These are phyloP conservation scores for Annulohypoxylon nitens DNA, from an alignment of 495 filamentous ascomycete species.

Conservation along the genomic window DNA sequence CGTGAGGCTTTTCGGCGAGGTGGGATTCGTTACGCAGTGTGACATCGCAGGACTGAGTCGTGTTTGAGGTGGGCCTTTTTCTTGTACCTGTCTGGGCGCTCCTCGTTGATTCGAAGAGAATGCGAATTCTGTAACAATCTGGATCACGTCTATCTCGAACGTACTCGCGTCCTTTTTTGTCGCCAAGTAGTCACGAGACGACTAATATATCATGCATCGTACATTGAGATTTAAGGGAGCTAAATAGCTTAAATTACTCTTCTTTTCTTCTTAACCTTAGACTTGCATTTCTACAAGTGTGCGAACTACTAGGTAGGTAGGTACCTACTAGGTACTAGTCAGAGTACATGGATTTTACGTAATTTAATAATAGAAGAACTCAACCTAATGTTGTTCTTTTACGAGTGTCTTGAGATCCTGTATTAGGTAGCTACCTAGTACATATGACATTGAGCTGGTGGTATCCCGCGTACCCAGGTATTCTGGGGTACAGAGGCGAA, in stretches of 20 bases:
- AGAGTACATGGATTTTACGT: neutral
- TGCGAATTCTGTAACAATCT: conserved; percentile 1
- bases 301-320: neutral
- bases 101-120: conserved; percentile 4
- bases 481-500: conserved; percentile 16
- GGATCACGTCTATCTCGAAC: conserved; percentile 8
- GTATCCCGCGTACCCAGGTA: neutral
- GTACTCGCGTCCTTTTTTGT: conserved; percentile 4
- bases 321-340: no score
- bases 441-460: neutral
- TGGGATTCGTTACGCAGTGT: conserved; percentile 28
- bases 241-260: neutral
- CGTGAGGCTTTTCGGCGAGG: neutral
- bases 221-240: neutral
- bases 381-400: neutral
- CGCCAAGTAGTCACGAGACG: neutral
- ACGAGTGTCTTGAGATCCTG: neutral
- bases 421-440: neutral
- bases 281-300: neutral
- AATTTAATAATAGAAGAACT: neutral
- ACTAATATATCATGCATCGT: conserved; percentile 4
- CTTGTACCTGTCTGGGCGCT: neutral
- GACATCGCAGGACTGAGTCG: conserved; percentile 20
- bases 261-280: neutral
- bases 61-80: neutral